phyloP scores from a whole-genome alignment of 345 rosid genomes.

The Excoecaria agallocha region DNA sequence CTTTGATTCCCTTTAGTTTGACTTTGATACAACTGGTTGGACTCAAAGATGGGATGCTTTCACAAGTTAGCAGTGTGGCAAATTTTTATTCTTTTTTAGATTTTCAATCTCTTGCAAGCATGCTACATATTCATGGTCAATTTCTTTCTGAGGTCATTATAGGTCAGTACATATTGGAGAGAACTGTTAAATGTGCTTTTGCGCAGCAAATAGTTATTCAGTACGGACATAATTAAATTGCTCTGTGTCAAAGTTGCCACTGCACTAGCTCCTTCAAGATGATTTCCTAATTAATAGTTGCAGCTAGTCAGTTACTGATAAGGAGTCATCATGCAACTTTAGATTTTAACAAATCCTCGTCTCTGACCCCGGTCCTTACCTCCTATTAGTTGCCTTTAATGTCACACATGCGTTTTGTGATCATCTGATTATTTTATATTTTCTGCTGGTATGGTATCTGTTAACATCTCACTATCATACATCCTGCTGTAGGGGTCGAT shows the following conservation, averaged over 20 bases:
- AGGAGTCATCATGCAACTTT: not conserved
- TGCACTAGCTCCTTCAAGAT: not conserved
- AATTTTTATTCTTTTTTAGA: not conserved
- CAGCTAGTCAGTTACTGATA: not conserved
- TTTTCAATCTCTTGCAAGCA: not conserved
- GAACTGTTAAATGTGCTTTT: not conserved
- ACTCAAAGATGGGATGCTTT: constrained; percentile 5
- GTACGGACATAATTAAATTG: no score
- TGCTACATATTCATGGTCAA: not conserved
- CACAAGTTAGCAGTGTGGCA: not conserved
- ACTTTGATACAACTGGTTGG: not conserved
- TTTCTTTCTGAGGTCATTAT: not conserved
- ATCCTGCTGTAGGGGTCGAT: constrained; percentile 40
- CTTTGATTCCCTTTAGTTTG: not conserved
- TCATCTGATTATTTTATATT: not conserved
- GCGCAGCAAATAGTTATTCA: not conserved
- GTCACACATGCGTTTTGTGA: no score
- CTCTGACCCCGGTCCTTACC: no score
- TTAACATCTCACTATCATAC: constrained; percentile 37
- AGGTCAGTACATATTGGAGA: not conserved
- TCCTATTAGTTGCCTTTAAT: no score
- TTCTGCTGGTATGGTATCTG: not conserved
- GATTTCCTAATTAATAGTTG: not conserved
- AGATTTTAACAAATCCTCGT: not conserved
- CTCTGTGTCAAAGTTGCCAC: not conserved